phyloP scores from a whole-genome alignment of 257 asterid species.

The Cinchona pubescens region DNA sequence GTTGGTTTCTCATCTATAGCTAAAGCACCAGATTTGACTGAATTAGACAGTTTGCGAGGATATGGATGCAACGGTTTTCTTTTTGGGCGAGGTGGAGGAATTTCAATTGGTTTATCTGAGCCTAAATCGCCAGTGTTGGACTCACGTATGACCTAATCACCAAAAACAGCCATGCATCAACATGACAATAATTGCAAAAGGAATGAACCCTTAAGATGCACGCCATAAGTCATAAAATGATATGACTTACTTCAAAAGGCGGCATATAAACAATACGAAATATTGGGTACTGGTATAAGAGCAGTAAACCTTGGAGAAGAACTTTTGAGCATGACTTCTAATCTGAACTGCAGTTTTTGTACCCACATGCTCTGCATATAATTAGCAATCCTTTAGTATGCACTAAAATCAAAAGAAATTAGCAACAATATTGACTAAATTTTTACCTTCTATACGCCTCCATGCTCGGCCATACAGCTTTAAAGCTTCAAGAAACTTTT shows the following conservation, averaged over 20 bases:
- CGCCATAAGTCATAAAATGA: constrained; percentile 46
- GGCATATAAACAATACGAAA: constrained; percentile 42
- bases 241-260: constrained; percentile 53
- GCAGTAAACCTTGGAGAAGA: constrained; percentile 86
- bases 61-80: constrained; percentile 94
- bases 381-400: constrained; percentile 12
- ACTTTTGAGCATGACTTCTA: constrained; percentile 97
- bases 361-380: constrained; percentile 71
- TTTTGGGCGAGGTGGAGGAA: constrained; percentile 98
- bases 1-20: constrained; percentile 35
- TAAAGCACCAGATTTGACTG: constrained; percentile 29
- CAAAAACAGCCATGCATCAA: constrained; percentile 18
- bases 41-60: constrained; percentile 70
- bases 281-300: constrained; percentile 41
- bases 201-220: constrained; percentile 12
- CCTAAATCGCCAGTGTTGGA: constrained; percentile 42
- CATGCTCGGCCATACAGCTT: constrained; percentile 90
- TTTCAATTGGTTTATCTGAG: constrained; percentile 60
- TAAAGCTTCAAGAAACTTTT: constrained; percentile 79
- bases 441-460: constrained; percentile 86
- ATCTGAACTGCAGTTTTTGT: constrained; percentile 96
- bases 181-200: background rate
- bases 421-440: background rate
- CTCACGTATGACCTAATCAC: constrained; percentile 72
- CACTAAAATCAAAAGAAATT: background rate